Base-by-base conservation (phyloP, 306 rosid genomes). In the Casuarina equisetifolia region DNA sequence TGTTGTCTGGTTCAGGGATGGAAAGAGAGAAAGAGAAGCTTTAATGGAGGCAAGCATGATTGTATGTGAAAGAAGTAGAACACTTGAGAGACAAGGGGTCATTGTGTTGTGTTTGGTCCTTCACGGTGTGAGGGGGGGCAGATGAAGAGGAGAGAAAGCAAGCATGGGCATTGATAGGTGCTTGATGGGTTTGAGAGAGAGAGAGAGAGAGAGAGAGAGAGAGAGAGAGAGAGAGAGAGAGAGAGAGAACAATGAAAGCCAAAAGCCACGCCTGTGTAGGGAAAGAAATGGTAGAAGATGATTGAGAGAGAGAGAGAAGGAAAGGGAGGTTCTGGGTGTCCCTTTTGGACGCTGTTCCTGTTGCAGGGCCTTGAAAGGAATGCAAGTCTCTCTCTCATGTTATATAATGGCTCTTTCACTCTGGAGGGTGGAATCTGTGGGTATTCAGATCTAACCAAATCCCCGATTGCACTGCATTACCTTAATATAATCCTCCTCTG, bases 201-300 rank as follows among this genome's bases (percentile, higher is more conserved):
- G 40, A 48, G 13, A 48, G 51, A 48, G 51, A 9, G 20, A 9
- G 9, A n/a, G 8, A n/a, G 2, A n/a, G 40, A 46, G 13, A 46
- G 50, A 46, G 50, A 8, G 53, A 71, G 46, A 57, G 80, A 81
- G 76, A 81, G 72, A 61, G 76, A 73, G 72, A 76, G 82, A 74
- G 86, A 79, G 88, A 82, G 84, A 84, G 79, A 81, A 90, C 82
- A 85, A 94, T 94, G 87, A 94, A 85, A 89, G 87, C 93, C 82
- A 69, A 89, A 89, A 85, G 82, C 92, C 98, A 92, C 96, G 97
- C 98, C 85, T 76, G 61, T 79, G 80, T 74, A 80, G 68, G 73
- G 85, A 84, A 10, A 64, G 61, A 82, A 81, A 84, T 63, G 75
- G 84, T 80, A 82, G 77, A 78, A 81, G 91, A 90, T 86, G 86